Conservation (phyloP, 2,329 filamentous ascomycete genomes). For the Beauveria brongniartii region DNA sequence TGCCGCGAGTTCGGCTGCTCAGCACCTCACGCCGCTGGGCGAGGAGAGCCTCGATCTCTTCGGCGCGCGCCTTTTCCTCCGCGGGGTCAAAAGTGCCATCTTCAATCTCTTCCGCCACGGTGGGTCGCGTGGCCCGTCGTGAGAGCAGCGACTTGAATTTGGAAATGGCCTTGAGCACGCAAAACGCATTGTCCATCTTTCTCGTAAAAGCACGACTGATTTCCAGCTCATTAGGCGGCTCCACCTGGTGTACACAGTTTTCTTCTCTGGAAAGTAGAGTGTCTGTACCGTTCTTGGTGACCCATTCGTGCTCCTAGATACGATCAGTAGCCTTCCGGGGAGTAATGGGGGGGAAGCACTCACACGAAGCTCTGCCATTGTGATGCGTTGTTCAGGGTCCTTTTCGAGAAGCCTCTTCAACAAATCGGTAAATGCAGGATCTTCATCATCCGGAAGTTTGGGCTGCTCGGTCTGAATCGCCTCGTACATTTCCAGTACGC, state of each 20-base stretch:
- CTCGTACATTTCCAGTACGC: conserved; percentile 80
- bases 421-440: conserved; percentile 64
- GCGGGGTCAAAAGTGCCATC: conserved; percentile 16
- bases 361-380: conserved; percentile 74
- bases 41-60: conserved; percentile 42
- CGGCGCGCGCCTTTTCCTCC: conserved; percentile 31
- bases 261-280: conserved; percentile 72
- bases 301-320: conserved; percentile 79
- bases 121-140: conserved; percentile 8
- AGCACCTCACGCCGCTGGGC: conserved; percentile 37
- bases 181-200: conserved; percentile 79
- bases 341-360: conserved; percentile 23
- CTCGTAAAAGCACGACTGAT: conserved; percentile 84
- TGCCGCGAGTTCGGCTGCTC: conserved; percentile 18
- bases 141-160: conserved; percentile 74
- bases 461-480: conserved; percentile 69
- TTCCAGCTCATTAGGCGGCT: conserved; percentile 81
- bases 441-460: conserved; percentile 53
- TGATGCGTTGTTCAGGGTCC: conserved; percentile 73
- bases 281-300: conserved; percentile 73
- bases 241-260: conserved; percentile 74
- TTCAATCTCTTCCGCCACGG: not conserved
- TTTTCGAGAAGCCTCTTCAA: conserved; percentile 73
- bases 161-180: conserved; percentile 84
- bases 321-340: not conserved